Evolutionary conservation across 163 green algal species (phyloP).

Genomic region (Volvox carteri): DNA sequence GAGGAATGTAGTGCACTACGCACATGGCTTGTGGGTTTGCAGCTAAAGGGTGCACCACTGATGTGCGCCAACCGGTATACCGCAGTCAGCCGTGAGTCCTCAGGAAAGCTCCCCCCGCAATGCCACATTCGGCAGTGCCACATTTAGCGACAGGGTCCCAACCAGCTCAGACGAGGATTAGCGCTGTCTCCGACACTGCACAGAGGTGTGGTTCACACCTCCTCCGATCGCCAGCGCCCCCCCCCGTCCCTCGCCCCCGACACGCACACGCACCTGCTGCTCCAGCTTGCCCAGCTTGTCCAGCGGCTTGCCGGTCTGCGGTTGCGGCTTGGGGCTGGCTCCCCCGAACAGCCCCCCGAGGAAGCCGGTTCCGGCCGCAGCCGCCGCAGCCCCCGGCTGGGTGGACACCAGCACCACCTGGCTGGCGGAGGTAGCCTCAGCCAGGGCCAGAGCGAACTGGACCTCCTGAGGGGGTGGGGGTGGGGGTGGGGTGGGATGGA

Average conservation of each 20-base stretch:
- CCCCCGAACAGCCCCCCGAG: constrained; percentile 31
- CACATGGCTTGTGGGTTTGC: too few relatives aligned
- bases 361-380: neutral
- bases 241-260: neutral
- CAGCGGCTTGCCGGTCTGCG: neutral
- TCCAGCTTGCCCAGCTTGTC: constrained; percentile 15
- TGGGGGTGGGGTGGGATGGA: neutral
- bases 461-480: constrained; percentile 27
- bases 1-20: too few relatives aligned
- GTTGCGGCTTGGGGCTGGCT: constrained; percentile 13
- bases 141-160: too few relatives aligned
- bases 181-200: too few relatives aligned
- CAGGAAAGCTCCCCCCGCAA: too few relatives aligned
- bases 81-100: too few relatives aligned
- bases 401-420: constrained; percentile 49
- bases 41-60: too few relatives aligned
- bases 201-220: too few relatives aligned
- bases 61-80: too few relatives aligned
- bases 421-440: constrained; percentile 22
- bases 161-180: too few relatives aligned
- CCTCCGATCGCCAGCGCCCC: too few relatives aligned
- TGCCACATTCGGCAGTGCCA: too few relatives aligned
- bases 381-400: neutral
- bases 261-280: constrained; percentile 4
- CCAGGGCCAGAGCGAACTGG: constrained; percentile 13